These are phyloP conservation scores for Penicillium manginii DNA, from an alignment of 495 filamentous ascomycete genomes.

Conservation along the genomic window DNA sequence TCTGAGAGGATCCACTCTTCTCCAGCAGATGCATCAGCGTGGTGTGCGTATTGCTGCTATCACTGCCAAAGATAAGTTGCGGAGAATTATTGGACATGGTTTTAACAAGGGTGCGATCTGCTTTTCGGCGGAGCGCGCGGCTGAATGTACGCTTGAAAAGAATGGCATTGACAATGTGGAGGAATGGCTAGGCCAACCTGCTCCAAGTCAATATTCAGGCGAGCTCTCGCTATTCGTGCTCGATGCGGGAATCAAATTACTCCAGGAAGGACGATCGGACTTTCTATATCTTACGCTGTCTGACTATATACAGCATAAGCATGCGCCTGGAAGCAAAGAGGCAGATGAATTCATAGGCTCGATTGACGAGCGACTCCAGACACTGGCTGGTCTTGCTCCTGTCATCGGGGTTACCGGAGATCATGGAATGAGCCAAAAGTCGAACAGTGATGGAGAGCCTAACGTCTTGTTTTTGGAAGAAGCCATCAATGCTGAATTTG, in stretches of 20 bases:
- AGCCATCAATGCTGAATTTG: slow-evolving; percentile 29
- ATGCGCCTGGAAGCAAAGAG: slow-evolving; percentile 36
- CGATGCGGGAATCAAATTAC: slow-evolving; percentile 42
- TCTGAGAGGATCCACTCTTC: slow-evolving; percentile 36
- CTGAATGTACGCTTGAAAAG: slow-evolving; percentile 24
- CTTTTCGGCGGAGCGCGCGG: slow-evolving; percentile 38
- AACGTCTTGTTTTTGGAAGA: slow-evolving; percentile 43
- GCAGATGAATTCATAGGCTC: slow-evolving; percentile 34
- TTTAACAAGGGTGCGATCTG: slow-evolving; percentile 34
- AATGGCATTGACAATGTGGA: slow-evolving; percentile 35
- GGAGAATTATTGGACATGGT: slow-evolving; percentile 36
- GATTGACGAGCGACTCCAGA: slow-evolving; percentile 33
- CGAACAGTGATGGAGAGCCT: slow-evolving; percentile 28
- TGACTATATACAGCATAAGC: slow-evolving; percentile 42
- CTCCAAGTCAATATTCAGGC: slow-evolving; percentile 38
- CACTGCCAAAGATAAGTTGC: slow-evolving; percentile 44
- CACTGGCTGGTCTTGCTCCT: slow-evolving; percentile 23
- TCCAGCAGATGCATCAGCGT: slow-evolving; percentile 35
- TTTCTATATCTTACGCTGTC: slow-evolving; percentile 46
- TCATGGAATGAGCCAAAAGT: slow-evolving; percentile 43
- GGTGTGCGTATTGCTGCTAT: slow-evolving; percentile 42
- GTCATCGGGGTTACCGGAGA: slow-evolving; percentile 40
- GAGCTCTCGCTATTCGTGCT: slow-evolving; percentile 43
- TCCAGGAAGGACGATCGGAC: slow-evolving; percentile 38
- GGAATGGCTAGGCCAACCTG: slow-evolving; percentile 32